These are phyloP conservation scores for Quercus parvula DNA, from an alignment of 306 rosid species.

Conservation along the genomic window DNA sequence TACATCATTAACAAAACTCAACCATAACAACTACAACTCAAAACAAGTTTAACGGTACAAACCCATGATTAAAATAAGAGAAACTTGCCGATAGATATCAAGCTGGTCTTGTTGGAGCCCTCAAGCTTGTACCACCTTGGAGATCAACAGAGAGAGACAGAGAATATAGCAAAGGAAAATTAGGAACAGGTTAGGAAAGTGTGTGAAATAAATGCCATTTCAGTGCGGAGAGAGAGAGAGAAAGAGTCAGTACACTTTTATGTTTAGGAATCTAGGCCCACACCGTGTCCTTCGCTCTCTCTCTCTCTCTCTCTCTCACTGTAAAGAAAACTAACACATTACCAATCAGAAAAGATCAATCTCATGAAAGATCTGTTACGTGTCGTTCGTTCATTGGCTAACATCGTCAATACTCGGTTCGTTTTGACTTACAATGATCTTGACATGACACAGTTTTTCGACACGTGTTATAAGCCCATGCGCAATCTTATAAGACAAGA, in stretches of 20 bases:
- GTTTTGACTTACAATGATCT: not conserved
- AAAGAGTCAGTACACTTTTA: slow-evolving; percentile 1
- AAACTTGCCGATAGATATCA: not conserved
- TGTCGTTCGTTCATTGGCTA: not conserved
- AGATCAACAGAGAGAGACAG: slow-evolving; percentile 13
- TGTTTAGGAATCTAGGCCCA: slow-evolving; percentile 15
- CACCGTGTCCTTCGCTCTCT: not conserved
- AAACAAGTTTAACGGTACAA: slow-evolving; percentile 2
- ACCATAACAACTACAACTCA: not conserved
- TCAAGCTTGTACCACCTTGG: not conserved
- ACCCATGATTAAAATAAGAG: slow-evolving; percentile 1
- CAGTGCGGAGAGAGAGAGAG: slow-evolving; percentile 13
- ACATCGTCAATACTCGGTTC: not conserved
- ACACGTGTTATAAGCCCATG: not conserved
- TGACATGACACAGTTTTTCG: not conserved
- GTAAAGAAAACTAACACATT: not conserved
- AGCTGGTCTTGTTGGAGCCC: not conserved
- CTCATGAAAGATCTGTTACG: not conserved
- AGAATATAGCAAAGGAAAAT: slow-evolving; percentile 31
- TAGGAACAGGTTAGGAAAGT: slow-evolving; percentile 53
- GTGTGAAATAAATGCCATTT: slow-evolving; percentile 43
- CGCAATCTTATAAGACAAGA: too few relatives aligned
- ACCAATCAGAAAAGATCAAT: not conserved
- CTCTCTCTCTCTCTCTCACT: not conserved
- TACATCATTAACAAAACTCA: slow-evolving; percentile 18